A percentile compares a stretch with the other conserved stretches of the same genome.
These are phyloP conservation scores for Symbiotaphrina buchneri DNA, from an alignment of 495 filamentous ascomycete species.

Conservation along the genomic window DNA sequence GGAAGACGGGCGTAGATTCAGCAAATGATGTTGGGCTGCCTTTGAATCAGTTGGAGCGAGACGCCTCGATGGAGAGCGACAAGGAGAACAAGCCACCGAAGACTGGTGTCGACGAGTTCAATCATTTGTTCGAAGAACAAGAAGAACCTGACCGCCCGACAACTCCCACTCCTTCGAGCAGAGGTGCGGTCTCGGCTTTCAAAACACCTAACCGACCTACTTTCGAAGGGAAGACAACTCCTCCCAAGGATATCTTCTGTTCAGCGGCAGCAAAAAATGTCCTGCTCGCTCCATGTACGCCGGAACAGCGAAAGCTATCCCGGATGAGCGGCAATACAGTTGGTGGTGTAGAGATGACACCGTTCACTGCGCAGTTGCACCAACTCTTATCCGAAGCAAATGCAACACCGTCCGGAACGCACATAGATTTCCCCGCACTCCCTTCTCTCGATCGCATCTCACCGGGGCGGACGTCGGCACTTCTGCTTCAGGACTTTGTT, in stretches of 20 bases:
- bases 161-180: conserved; percentile 4
- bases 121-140: conserved; percentile 5
- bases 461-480: conserved; percentile 6
- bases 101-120: conserved; percentile 9
- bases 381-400: conserved; percentile 33
- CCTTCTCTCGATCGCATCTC: not conserved
- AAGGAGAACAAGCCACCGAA: conserved; percentile 17
- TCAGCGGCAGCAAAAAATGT: conserved; percentile 2
- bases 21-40: conserved; percentile 5
- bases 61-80: conserved; percentile 8
- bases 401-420: conserved; percentile 5
- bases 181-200: not conserved
- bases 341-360: conserved; percentile 14
- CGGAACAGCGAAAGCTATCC: conserved; percentile 7
- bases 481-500: conserved; percentile 8
- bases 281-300: conserved; percentile 8
- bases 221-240: not conserved
- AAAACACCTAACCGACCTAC: conserved; percentile 6
- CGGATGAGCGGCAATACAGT: conserved; percentile 6
- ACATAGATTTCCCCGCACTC: not conserved
- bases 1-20: not conserved
- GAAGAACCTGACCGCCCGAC: conserved; percentile 3
- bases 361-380: conserved; percentile 34
- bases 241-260: conserved; percentile 1
- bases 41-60: conserved; percentile 13